Evolutionary conservation across 805 yeast species (phyloP), one percentile per base, ranked within the genome.

Genomic region (Debaryomyces maramus): DNA sequence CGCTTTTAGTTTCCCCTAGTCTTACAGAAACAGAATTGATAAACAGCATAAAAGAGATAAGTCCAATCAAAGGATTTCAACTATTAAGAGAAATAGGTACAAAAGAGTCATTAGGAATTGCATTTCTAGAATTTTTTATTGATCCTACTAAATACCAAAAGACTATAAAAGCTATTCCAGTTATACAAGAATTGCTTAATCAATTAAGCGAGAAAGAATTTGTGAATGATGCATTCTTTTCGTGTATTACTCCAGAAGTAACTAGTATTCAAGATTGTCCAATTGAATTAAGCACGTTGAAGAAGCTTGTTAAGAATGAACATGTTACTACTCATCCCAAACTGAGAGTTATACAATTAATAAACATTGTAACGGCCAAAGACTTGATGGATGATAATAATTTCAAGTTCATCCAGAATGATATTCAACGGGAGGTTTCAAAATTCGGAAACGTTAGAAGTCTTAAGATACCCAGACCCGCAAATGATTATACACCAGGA

Each of bases 341-440:
- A 42, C 75, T 68, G 73, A 70, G 57, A 11, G 88, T 85, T 1
- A 54, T 90, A 6, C 80, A 84, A 40, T 60, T 89, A 3, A 57
- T 86, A 26, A 90, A 89, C 53, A 65, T 80, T 33, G 72, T 87
- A 1, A 74, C 83, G 2, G 75, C 83, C 1, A 78, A 79, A 24
- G 95, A 86, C 46, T 60, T 87, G 39, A 60, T 72, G 15, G 78
- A 78, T 31, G 77, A 72, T 18, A 56, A 56, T 0, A 73, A 67
- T 21, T 78, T 66, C 47, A 61, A 70, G 17, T 78, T 76, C 34
- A 65, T 84, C 14, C 57, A 68, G 32, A 67, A 70, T 4, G 84
- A 85, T 26, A 70, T 90, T 16, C 40, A 52, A 15, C 52, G 60
- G 7, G 80, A 80, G 47, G 77, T 80, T 30, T 51, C 60, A n/a